Base-by-base conservation (phyloP, 2,329 filamentous ascomycete genomes). In the Dothideomycetes sp. region DNA sequence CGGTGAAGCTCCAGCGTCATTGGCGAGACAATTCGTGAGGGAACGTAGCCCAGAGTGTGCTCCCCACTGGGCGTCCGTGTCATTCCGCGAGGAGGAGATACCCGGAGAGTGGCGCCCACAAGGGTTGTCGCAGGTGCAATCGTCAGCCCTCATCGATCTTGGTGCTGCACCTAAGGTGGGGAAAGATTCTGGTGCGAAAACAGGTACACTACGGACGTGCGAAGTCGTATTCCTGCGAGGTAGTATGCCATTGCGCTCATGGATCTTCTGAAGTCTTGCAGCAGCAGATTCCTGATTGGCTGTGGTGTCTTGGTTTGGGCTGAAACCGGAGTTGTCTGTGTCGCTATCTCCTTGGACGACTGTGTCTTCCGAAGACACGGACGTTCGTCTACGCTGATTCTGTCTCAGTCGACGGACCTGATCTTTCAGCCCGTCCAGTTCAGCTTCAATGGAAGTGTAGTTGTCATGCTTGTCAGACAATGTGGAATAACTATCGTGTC, bases 231-330 rank as follows among this genome's bases (percentile, higher is more conserved):
- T 7, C 16, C 19, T 38, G 36, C 15, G 39, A 41, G 22, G 35
- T 18, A 32, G 42, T 33, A 11, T 35, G 19, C 18, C 24, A 14
- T 15, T 33, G 12, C 16, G 35, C 19, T 45, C 46, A 33, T 52
- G 49, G 17, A 44, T 36, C 16, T 39, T 42, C 27, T 43, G 43
- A 5, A 53, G 37, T n/a, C 40, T 42, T n/a, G 37, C 34, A 24
- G 48, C 47, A 27, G 43, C 30, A 14, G 47, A 46, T 9, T 43
- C 30, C 30, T 18, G 15, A 22, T 36, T 24, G 5, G 29, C 32
- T 10, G 15, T n/a, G 30, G 18, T 14, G 36, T 37, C 18, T 15
- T 24, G 30, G 15, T n/a, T 5, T n/a, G 19, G 16, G 5, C 8
- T 15, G 2, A n/a, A 8, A 15, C 10, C 5, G 19, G 5, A 16